A percentile compares a stretch with the other conserved stretches of the same genome.
Evolutionary conservation across 257 asterid species (phyloP).

Genomic region (Gynochthodes officinalis): DNA sequence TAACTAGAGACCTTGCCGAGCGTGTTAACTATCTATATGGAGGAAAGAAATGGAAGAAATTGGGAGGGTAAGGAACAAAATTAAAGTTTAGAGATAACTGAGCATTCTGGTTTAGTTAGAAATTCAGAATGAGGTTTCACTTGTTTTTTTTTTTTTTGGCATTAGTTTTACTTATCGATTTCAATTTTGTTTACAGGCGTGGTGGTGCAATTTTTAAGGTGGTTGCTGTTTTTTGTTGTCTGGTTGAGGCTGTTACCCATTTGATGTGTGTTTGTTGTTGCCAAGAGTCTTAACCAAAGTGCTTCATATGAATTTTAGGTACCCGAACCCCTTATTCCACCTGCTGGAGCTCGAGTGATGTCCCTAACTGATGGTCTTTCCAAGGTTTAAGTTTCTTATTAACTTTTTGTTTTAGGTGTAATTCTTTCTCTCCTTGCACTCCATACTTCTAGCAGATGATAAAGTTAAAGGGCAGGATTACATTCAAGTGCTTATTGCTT

Average conservation of each 20-base stretch:
- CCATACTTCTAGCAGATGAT: neutral
- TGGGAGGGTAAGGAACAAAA: slow-evolving; percentile 75
- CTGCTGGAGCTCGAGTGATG: slow-evolving; percentile 98
- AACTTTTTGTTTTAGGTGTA: slow-evolving; percentile 8
- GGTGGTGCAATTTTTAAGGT: slow-evolving; percentile 95
- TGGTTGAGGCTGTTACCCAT: slow-evolving; percentile 16
- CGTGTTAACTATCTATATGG: slow-evolving; percentile 87
- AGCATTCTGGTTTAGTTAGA: neutral
- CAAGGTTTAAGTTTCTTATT: slow-evolving; percentile 54
- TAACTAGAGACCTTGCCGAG: slow-evolving; percentile 90
- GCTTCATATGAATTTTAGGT: slow-evolving; percentile 46
- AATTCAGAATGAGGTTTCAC: neutral
- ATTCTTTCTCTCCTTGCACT: neutral
- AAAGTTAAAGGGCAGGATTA: neutral
- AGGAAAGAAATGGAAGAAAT: slow-evolving; percentile 95
- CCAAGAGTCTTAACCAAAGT: slow-evolving; percentile 21
- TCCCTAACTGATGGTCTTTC: slow-evolving; percentile 98
- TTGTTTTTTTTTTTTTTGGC: slow-evolving; percentile 18
- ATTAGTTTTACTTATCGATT: slow-evolving; percentile 32
- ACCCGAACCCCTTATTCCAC: slow-evolving; percentile 94
- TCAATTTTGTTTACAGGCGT: slow-evolving; percentile 51
- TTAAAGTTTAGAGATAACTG: neutral
- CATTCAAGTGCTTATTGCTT: neutral
- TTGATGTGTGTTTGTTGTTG: slow-evolving; percentile 14
- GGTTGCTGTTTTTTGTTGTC: slow-evolving; percentile 26